Percentiles rank a stretch among this genome's conserved stretches.
These are phyloP conservation scores for Camelina laxa DNA, from an alignment of 345 rosid genomes.

Conservation along the genomic window DNA sequence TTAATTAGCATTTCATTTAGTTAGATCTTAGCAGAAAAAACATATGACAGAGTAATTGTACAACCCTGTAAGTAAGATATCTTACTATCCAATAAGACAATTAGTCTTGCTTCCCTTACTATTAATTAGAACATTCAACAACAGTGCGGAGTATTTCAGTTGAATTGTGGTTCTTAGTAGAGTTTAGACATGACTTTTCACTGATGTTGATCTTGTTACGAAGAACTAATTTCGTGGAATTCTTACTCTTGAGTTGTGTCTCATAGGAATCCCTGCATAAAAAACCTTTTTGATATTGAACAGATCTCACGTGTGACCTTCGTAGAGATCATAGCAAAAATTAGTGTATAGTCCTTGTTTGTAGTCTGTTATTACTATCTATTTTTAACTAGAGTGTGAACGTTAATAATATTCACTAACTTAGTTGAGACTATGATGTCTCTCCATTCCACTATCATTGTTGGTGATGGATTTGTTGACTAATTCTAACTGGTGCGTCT, in stretches of 20 bases:
- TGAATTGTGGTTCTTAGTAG: constrained; percentile 1
- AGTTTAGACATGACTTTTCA: constrained; percentile 19
- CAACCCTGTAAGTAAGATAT: background rate
- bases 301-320: constrained; percentile 28
- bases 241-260: constrained; percentile 16
- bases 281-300: constrained; percentile 1
- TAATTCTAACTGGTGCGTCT: constrained; percentile 92
- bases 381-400: constrained; percentile 44
- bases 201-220: constrained; percentile 6
- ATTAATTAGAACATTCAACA: background rate
- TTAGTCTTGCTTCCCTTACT: constrained; percentile 9
- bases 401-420: constrained; percentile 48
- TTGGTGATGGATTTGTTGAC: constrained; percentile 71
- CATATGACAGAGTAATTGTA: background rate
- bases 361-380: constrained; percentile 31
- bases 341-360: constrained; percentile 28
- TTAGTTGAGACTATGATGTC: constrained; percentile 56
- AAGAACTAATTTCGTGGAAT: constrained; percentile 4
- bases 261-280: background rate
- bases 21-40: constrained; percentile 13
- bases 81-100: constrained; percentile 18
- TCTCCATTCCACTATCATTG: constrained; percentile 68
- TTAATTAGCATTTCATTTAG: constrained; percentile 23
- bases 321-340: constrained; percentile 17
- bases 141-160: background rate